Base-by-base conservation (phyloP, 805 yeast genomes). In the Blastobotrys americana region DNA sequence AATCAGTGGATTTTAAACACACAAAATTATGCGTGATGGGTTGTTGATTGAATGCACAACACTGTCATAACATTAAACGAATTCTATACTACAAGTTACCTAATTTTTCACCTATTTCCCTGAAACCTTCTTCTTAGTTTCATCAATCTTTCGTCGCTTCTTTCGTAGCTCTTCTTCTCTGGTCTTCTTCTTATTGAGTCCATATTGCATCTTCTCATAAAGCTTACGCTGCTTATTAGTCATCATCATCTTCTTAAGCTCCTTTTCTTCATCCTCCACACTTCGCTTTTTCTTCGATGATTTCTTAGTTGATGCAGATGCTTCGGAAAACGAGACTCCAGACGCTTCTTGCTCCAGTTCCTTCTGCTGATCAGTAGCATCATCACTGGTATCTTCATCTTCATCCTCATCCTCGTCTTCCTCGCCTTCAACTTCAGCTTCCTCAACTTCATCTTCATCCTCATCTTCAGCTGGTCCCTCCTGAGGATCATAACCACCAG, bases 241-340 rank as follows among this genome's bases (percentile, higher is more conserved):
- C 98, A 93, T 90, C 98, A 93, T 90, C 60, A 88, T 86, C 81
- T 80, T 80, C 72, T 85, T 85, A 71, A 90, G 77, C 54, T 89
- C 93, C 70, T 86, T 85, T 64, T 88, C 97, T 69, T 83, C 89
- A 22, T 61, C 61, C 37, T 69, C 78, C 58, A 69, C 45, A 5
- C 50, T 36, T 51, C 61, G 63, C 61, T 65, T 65, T n/a, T n/a
- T n/a, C 55, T 60, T 55, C 40, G 63, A 51, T 31, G 61, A 49
- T 58, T 70, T 67, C 49, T 57, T 55, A 44, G 55, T 45, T 50
- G 66, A 65, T 44, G 68, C 64, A 37, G 36, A 22, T 21, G 31
- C 25, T 42, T 83, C 88, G 28, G 90, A 76, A 66, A 65, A 87
- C 58, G 79, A 75, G 49, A 87, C 78, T 65, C 97, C 97, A 46